phyloP scores from a whole-genome alignment of 129 eudicot genomes.

The Silybum marianum region DNA sequence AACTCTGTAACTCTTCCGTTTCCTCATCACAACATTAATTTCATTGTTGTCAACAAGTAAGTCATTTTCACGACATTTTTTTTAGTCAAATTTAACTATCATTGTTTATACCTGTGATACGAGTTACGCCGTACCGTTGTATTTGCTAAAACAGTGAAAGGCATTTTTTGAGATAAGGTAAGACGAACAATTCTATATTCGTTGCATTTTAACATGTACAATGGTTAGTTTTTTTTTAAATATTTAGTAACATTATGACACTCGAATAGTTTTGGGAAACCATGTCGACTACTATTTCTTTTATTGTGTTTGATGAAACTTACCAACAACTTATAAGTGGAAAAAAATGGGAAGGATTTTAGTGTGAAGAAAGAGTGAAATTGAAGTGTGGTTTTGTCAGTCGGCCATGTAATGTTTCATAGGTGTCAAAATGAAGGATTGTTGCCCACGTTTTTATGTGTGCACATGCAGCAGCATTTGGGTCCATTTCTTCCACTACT shows the following conservation, averaged over 20 bases:
- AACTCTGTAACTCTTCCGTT: constrained; percentile 10
- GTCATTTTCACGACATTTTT: not conserved
- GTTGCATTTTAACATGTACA: too few species aligned
- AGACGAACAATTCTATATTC: not conserved
- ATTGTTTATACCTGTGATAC: not conserved
- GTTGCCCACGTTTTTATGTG: constrained; percentile 8
- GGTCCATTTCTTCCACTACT: constrained; percentile 32
- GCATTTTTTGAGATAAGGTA: not conserved
- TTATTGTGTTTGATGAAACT: not conserved
- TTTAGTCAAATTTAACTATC: not conserved
- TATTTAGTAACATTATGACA: not conserved
- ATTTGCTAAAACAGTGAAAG: not conserved
- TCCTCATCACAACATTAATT: constrained; percentile 1
- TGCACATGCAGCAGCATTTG: not conserved
- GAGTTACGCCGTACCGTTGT: not conserved
- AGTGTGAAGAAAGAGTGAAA: constrained; percentile 29
- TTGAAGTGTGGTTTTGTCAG: constrained; percentile 30
- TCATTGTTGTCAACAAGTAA: constrained; percentile 1
- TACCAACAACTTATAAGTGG: not conserved
- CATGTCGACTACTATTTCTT: not conserved
- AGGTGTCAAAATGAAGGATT: constrained; percentile 24
- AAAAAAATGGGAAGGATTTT: not conserved
- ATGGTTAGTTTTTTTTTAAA: too few species aligned
- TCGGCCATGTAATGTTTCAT: not conserved
- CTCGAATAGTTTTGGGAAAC: not conserved